Evolutionary conservation across 768 basidiomycete genomes (phyloP).

Genomic region (Lepiota brunneoincarnata): DNA sequence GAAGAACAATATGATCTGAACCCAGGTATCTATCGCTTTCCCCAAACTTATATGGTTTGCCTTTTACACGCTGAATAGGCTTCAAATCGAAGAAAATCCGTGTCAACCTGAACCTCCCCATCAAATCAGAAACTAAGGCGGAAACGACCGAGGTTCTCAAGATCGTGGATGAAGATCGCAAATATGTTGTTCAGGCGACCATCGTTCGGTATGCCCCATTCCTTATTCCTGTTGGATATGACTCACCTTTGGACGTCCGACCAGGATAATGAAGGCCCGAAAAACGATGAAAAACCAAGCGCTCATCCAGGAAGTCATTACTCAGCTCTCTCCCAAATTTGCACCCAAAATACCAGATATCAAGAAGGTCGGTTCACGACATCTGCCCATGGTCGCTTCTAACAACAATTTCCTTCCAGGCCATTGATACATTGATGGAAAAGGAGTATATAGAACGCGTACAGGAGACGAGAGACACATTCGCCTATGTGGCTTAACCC

Average conservation of each 20-base stretch:
- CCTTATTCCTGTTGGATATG: not conserved
- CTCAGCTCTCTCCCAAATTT: conserved; percentile 85
- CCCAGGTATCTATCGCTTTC: conserved; percentile 40
- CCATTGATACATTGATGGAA: conserved; percentile 90
- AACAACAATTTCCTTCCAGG: conserved; percentile 38
- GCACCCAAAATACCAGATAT: conserved; percentile 94
- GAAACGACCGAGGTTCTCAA: conserved; percentile 92
- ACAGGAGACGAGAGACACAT: conserved; percentile 84
- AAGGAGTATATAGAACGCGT: conserved; percentile 98
- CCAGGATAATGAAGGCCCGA: conserved; percentile 90
- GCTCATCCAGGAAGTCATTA: conserved; percentile 86
- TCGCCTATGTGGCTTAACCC: conserved; percentile 70
- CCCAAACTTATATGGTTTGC: not conserved
- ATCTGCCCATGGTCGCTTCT: not conserved
- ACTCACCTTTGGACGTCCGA: conserved; percentile 5
- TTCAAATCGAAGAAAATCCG: conserved; percentile 96
- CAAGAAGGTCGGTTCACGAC: conserved; percentile 68
- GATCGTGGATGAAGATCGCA: conserved; percentile 95
- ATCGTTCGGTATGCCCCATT: conserved; percentile 66
- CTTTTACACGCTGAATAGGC: conserved; percentile 34
- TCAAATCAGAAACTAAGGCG: conserved; percentile 92
- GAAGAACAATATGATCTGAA: conserved; percentile 90
- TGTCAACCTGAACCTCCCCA: conserved; percentile 86
- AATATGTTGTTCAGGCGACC: conserved; percentile 94
- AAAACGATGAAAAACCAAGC: conserved; percentile 95